These are phyloP conservation scores for Neolentinus lepideus DNA, from an alignment of 1,284 basidiomycete species.

Conservation along the genomic window DNA sequence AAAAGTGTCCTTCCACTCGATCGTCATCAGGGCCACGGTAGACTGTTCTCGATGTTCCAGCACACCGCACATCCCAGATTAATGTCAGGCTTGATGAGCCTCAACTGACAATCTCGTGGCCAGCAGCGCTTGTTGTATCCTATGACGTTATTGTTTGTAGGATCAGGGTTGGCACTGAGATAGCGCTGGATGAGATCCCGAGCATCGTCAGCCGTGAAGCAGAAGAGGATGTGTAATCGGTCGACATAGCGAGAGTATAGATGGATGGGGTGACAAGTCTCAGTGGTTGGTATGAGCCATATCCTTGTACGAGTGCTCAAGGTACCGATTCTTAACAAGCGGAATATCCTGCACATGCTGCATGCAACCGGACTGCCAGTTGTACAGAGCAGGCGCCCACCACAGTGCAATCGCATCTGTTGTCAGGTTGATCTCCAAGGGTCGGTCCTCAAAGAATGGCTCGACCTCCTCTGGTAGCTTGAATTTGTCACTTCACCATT, in stretches of 20 bases:
- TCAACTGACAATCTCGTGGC: slow-evolving; percentile 98
- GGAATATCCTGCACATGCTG: slow-evolving; percentile 93
- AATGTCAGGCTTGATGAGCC: slow-evolving; percentile 99
- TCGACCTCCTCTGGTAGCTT: slow-evolving; percentile 76
- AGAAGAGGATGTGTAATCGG: slow-evolving; percentile 90
- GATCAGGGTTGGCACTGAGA: slow-evolving; percentile 94
- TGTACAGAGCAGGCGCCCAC: slow-evolving; percentile 98
- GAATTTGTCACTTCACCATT: slow-evolving; percentile 81
- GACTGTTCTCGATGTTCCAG: slow-evolving; percentile 98
- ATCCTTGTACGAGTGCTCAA: slow-evolving; percentile 97
- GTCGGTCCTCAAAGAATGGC: slow-evolving; percentile 81
- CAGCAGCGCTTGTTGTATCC: slow-evolving; percentile 99
- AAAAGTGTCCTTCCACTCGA: slow-evolving; percentile 98
- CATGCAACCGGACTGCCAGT: slow-evolving; percentile 87
- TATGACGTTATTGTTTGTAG: slow-evolving; percentile 98
- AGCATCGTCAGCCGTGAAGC: slow-evolving; percentile 97
- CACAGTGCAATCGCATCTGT: slow-evolving; percentile 97
- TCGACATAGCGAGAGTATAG: slow-evolving; percentile 95
- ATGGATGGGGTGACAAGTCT: slow-evolving; percentile 91
- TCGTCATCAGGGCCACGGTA: slow-evolving; percentile 96
- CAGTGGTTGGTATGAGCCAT: slow-evolving; percentile 94
- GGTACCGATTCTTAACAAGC: slow-evolving; percentile 95
- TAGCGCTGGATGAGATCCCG: slow-evolving; percentile 97
- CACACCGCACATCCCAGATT: slow-evolving; percentile 97
- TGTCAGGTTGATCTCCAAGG: slow-evolving; percentile 87